phyloP scores from a whole-genome alignment of 148 eudicot species.

The Persicaria tinctoria region DNA sequence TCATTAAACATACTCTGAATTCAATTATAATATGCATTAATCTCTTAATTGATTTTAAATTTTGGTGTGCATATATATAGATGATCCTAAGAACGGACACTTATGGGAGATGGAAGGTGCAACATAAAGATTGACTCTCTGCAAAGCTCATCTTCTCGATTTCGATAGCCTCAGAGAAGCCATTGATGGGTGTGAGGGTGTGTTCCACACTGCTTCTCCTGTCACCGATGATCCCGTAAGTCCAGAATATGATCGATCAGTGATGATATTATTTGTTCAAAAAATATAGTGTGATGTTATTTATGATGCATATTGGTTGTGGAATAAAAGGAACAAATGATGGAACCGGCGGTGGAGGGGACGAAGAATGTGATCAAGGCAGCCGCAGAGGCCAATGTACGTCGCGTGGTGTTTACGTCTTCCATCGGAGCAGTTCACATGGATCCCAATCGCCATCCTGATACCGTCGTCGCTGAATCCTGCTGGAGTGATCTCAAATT shows the following conservation, averaged over 20 bases:
- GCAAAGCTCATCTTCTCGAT: slow-evolving; percentile 79
- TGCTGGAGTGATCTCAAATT: slow-evolving; percentile 99
- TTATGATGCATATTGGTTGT: not conserved
- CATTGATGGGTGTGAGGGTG: slow-evolving; percentile 76
- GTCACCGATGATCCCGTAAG: slow-evolving; percentile 91
- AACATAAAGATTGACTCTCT: slow-evolving; percentile 61
- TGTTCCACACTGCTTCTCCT: slow-evolving; percentile 92
- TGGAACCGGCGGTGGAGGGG: slow-evolving; percentile 91
- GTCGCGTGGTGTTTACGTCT: slow-evolving; percentile 88
- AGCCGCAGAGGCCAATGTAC: slow-evolving; percentile 68
- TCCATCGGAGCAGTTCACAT: slow-evolving; percentile 91
- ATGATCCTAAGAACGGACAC: slow-evolving; percentile 82
- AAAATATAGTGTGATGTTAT: too few species aligned
- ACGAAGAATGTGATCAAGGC: slow-evolving; percentile 71
- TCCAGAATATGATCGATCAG: not conserved
- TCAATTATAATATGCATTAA: not conserved
- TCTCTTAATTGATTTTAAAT: not conserved
- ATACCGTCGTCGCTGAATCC: slow-evolving; percentile 68
- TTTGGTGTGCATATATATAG: slow-evolving; percentile 25
- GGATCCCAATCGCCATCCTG: slow-evolving; percentile 77
- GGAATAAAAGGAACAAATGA: slow-evolving; percentile 49
- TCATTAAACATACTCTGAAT: not conserved
- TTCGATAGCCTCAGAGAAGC: slow-evolving; percentile 66
- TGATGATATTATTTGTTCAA: not conserved
- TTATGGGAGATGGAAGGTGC: slow-evolving; percentile 87